Evolutionary conservation across 2,329 filamentous ascomycete species (phyloP), one percentile per base, ranked within the genome.

Genomic region (Aspergillus tanneri): DNA sequence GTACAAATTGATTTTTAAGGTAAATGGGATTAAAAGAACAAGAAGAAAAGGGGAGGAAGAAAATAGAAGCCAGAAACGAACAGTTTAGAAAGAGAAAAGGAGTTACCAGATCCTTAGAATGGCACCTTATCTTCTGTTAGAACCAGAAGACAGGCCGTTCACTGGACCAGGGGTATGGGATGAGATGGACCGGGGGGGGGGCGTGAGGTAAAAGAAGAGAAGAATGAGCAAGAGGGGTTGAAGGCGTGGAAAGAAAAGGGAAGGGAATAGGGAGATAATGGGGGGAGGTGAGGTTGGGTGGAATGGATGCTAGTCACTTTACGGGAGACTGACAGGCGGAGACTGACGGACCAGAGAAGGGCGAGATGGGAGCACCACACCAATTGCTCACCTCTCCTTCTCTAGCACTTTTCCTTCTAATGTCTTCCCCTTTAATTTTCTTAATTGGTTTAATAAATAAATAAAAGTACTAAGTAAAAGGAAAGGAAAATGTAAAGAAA

Each of bases 181-280:
- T 42, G 43, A 48, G 56, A 55, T 40, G 43, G 50, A 44, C 30
- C 39, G 53, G 53, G 47, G 49, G 48, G 51, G 47, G 52, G 53
- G 51, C 52, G 49, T 49, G 47, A 50, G 46, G 53, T 52, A 52
- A 60, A 59, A 59, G 57, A 50, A 47, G 51, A 19, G 48, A 50
- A 55, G 43, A 46, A 35, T 40, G 35, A 47, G 47, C 28, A 53
- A 47, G 39, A 47, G 46, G 45, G 40, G 42, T 24, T 47, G 46
- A 53, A 54, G 41, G 51, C 42, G 43, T 37, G 51, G 50, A 45
- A 52, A 53, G 44, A 58, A 54, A 63, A 58, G 49, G 48, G 56
- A 61, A 43, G 51, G 52, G 51, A 55, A 57, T 59, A 60, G 52
- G 62, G 60, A 61, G 59, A 59, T 64, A 62, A 62, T 59, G 56